Evolutionary conservation across 164 flowering plant genomes (phyloP), one percentile per base, ranked within the genome.

Genomic region (Cinnamomum chago): DNA sequence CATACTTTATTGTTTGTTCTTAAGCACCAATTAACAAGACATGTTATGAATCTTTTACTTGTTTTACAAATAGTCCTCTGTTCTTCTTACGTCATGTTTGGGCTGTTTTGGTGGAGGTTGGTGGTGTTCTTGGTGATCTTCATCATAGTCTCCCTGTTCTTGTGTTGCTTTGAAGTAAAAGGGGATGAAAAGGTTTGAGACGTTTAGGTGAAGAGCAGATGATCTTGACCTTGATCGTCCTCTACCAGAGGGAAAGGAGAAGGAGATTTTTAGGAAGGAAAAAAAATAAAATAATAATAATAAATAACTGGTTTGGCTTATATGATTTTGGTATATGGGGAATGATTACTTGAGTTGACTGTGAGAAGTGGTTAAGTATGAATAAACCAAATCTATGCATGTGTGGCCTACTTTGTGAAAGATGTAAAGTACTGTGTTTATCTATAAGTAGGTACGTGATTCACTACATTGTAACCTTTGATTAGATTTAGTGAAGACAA

Each of bases 131-230:
- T 40, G 47, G 10, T 62, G 25, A 35, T 28, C 62, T 27, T 28
- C 25, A 67, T 20, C 27, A 67, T 72, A 60, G 55, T 65, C 55
- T 51, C 40, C 70, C 50, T 66, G 80, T 18, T 55, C 79, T 65
- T 79, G 84, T 67, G 84, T 85, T 70, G 72, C 81, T 77, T 51
- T 68, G 75, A 73, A 79, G 82, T 79, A 76, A 62, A 73, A 6
- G 76, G 86, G 73, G 20, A 76, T 18, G 85, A 77, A 70, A 82
- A 64, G 30, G 82, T 20, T 72, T 78, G 79, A 75, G 81, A 75
- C 23, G 70, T 51, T 52, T 75, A 74, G 67, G 12, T 74, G 23
- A 76, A 76, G 69, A 75, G 77, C 17, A 67, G 70, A 50, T 27
- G 73, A 28, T 72, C 65, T 27, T 78, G 81, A 76, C 79, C 82